phyloP scores from a whole-genome alignment of 768 basidiomycete species.

The Termitomyces sp. region DNA sequence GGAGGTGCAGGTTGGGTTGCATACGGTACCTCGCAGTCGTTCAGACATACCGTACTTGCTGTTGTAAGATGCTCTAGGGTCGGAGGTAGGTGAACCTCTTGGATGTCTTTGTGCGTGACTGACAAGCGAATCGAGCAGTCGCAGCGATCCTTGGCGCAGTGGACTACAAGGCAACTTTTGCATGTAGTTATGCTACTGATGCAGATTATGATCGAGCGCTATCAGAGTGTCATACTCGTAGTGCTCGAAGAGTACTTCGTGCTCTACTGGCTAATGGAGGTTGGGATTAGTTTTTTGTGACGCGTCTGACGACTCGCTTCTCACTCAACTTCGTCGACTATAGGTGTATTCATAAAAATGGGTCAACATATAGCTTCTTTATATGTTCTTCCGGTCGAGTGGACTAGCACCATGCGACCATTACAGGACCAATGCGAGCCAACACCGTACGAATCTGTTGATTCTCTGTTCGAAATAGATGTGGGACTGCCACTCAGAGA shows the following conservation, averaged over 20 bases:
- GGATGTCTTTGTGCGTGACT: slow-evolving; percentile 13
- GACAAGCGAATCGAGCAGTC: slow-evolving; percentile 30
- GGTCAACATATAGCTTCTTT: slow-evolving; percentile 84
- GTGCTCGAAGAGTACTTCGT: slow-evolving; percentile 70
- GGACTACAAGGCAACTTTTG: slow-evolving; percentile 70
- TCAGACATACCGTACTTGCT: slow-evolving; percentile 72
- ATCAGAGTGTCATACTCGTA: slow-evolving; percentile 79
- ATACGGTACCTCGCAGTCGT: slow-evolving; percentile 67
- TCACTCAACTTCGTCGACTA: not conserved
- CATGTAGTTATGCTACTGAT: slow-evolving; percentile 42
- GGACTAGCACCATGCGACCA: slow-evolving; percentile 45
- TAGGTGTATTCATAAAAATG: slow-evolving; percentile 81
- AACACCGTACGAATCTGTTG: slow-evolving; percentile 73
- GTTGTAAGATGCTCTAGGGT: slow-evolving; percentile 74
- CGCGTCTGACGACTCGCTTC: slow-evolving; percentile 2
- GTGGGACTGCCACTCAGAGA: slow-evolving; percentile 68
- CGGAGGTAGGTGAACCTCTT: slow-evolving; percentile 40
- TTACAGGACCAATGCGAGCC: slow-evolving; percentile 93
- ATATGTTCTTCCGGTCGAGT: slow-evolving; percentile 45
- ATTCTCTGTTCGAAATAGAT: slow-evolving; percentile 72
- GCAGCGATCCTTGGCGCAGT: slow-evolving; percentile 59
- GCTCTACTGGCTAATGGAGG: slow-evolving; percentile 91
- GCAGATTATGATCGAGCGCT: slow-evolving; percentile 47
- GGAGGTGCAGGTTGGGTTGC: slow-evolving; percentile 35
- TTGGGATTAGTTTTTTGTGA: slow-evolving; percentile 21